Base-by-base conservation (phyloP, 2,329 filamentous ascomycete genomes). In the Amesomyces nigricolor region DNA sequence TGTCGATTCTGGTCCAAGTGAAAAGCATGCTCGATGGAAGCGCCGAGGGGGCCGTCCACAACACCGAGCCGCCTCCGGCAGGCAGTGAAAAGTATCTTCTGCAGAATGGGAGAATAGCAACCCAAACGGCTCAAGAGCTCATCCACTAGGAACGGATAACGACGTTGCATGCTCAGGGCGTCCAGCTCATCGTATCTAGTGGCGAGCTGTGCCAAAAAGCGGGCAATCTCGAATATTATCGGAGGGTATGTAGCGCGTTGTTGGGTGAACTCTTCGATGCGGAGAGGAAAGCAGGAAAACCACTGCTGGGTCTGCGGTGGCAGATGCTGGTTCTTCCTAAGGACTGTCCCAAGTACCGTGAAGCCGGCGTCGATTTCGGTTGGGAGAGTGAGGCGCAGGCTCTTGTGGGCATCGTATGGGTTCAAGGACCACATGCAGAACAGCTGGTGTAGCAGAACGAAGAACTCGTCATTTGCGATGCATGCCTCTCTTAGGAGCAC, bases 371-470 rank as follows among this genome's bases (percentile, higher is more conserved):
- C 69, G n/a, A 72, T 59, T 5, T 9, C 32, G 2, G 56, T 47
- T 2, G 57, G 52, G 37, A 57, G 47, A 44, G 62, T 11, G 45
- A 73, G 65, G 1, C 70, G 67, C 11, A 76, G 64, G 3, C 74
- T 58, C 11, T 49, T 62, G 14, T 75, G 68, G 4, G 79, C 64
- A 3, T 65, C 58, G 1, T 61, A 51, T 0, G 67, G 70, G 16
- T 72, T 66, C 3, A 70, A 54, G 3, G 75, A 76, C 76, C 79
- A 81, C 17, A 78, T 64, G 64, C 83, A 87, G 66, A 82, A 85
- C 2, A 86, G 57, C 64, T 88, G 85, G 64, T 88, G 86, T 11
- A 88, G 66, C 5, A 78, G 73, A 48, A 90, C 62, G 65, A 86
- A 91, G 64, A 87, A 81, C 46, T 73, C 59, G 66, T 91, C 88